Evolutionary conservation across 2,329 filamentous ascomycete genomes (phyloP), one percentile per base, ranked within the genome.

Genomic region (Aureobasidium sp.): DNA sequence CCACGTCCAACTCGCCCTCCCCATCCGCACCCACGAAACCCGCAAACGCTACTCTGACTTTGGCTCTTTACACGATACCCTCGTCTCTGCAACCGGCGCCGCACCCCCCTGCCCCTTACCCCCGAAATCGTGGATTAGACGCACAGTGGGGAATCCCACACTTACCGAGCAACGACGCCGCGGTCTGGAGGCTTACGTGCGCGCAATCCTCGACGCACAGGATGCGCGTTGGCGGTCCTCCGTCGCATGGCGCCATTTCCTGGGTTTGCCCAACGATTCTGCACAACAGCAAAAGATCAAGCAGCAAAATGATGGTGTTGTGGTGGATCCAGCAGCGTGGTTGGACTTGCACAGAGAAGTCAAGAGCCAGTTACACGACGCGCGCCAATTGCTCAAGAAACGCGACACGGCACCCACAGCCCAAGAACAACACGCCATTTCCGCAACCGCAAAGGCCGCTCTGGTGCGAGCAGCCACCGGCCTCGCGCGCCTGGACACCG

Each of bases 11-110:
- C 79, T 94, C 62, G 85, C 88, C 54, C 84, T 91, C 1, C 89
- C 89, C 0, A 81, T 93, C 15, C 84, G 87, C 50, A 88, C 87
- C 4, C 88, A 87, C 67, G 86, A 88, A 65, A 79, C 91, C 5
- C 84, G 86, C 68, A 93, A 92, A 74, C 87, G 89, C 67, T 95
- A 93, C 78, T 90, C 86, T 57, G 89, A 94, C 70, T 94, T 94
- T 69, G 77, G 78, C 60, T 72, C 78, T 49, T 83, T 95, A 17
- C 84, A 94, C 74, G 72, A 77, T 31, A 74, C 81, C 4, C 80
- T 95, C 9, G 78, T 79, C 21, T 75, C 80, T 42, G 77, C 84
- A 53, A 81, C 86, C 60, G 84, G 84, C 66, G 69, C 77, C 23
- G 72, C 87, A 21, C 88, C 89, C 8, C 89, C 89, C 0, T 77